Evolutionary conservation across 352 stramenopile genomes (phyloP).

Genomic region (Phytopythium delawarense): DNA sequence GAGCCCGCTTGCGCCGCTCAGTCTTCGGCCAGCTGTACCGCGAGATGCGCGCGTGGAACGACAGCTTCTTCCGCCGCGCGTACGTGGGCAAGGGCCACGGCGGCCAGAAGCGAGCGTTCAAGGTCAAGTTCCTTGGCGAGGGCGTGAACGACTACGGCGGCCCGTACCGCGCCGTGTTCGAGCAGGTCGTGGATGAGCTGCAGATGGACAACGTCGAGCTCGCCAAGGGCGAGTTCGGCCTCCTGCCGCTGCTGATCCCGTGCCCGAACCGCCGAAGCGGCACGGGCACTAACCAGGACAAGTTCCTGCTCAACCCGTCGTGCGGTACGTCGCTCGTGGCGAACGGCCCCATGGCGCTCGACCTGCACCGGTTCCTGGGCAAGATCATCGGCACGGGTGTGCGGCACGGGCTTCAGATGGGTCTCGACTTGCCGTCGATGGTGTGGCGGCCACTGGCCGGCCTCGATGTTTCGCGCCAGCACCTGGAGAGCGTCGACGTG

Average conservation of each 20-base stretch:
- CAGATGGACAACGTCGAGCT: conserved; percentile 89
- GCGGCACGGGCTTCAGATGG: conserved; percentile 94
- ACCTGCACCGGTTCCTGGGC: conserved; percentile 94
- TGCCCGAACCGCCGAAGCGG: conserved; percentile 84
- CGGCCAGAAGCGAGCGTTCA: conserved; percentile 97
- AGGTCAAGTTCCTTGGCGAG: conserved; percentile 99
- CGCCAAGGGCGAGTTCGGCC: conserved; percentile 78
- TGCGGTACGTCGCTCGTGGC: conserved; percentile 77
- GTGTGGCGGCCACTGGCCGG: conserved; percentile 86
- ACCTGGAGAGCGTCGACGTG: conserved; percentile 81
- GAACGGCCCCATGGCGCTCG: conserved; percentile 87
- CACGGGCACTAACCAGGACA: conserved; percentile 90
- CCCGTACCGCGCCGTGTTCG: conserved; percentile 97
- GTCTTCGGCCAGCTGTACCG: conserved; percentile 98
- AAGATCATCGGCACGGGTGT: conserved; percentile 95
- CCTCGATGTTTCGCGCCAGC: conserved; percentile 62
- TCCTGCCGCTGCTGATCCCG: conserved; percentile 86
- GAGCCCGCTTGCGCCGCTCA: conserved; percentile 85
- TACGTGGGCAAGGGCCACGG: conserved; percentile 98
- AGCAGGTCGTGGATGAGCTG: conserved; percentile 95
- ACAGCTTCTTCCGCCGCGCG: conserved; percentile 91
- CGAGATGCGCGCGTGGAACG: conserved; percentile 94
- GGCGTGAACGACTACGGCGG: conserved; percentile 99
- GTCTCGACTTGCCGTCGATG: conserved; percentile 84
- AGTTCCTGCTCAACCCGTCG: conserved; percentile 88